Evolutionary conservation across 1,284 basidiomycete species (phyloP).

Genomic region (Ustilago cynodontis): DNA sequence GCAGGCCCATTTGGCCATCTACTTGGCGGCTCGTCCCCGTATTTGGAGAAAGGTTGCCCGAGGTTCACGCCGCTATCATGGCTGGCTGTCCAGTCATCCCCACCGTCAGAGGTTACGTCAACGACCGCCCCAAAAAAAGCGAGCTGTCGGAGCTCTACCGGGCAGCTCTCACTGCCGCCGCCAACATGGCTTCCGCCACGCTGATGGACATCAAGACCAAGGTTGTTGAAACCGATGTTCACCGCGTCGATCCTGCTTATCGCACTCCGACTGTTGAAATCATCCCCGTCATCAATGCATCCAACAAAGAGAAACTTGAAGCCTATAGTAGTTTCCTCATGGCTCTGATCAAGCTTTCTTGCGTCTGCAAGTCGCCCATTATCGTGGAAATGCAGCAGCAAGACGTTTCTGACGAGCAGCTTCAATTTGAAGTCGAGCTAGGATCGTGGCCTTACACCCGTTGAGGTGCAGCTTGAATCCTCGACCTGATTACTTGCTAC

Average conservation of each 20-base stretch:
- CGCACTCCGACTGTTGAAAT: not conserved
- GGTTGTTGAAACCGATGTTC: not conserved
- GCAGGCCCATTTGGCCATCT: not conserved
- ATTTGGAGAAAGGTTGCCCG: not conserved
- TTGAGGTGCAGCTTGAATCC: not conserved
- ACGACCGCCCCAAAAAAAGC: not conserved
- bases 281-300: not conserved
- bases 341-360: not conserved
- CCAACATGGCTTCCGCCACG: not conserved
- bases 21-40: not conserved
- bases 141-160: not conserved
- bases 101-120: not conserved
- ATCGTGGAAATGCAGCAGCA: not conserved
- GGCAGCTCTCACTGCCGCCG: not conserved
- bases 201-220: not conserved
- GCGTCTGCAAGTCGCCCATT: not conserved
- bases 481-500: too few species aligned
- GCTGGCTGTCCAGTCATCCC: not conserved
- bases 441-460: not conserved
- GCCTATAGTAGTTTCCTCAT: not conserved
- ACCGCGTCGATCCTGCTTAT: not conserved
- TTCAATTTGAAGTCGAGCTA: not conserved
- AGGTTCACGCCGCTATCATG: slow-evolving; percentile 1
- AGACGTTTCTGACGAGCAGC: not conserved
- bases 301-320: not conserved